Evolutionary conservation across 148 eudicot genomes (phyloP), one percentile per base, ranked within the genome.

Genomic region (Polygonum aviculare): DNA sequence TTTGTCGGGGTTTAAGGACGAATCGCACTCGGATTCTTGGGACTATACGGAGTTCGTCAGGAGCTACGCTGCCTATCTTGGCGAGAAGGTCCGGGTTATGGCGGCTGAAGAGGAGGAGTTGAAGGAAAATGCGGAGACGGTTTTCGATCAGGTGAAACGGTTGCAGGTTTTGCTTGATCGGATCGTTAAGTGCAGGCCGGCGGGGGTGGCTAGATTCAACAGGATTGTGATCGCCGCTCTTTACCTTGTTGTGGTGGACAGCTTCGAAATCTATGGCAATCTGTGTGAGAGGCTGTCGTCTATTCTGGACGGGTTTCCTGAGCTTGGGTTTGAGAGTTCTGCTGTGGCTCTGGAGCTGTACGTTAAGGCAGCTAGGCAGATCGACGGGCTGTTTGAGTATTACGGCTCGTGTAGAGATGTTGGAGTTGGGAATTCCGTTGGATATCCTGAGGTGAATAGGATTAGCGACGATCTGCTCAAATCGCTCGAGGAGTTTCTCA

Each of bases 1-100:
- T 44, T 76, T 91, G 90, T 82, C 85, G 1, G 86, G 73, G 72
- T 91, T 89, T 81, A 80, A 78, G 4, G 93, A 86, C 40, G 89
- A 85, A 54, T 83, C 85, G 0, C 89, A 83, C 60, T 76, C 88
- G 2, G 81, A 88, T 75, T 88, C 89, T 1, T 84, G 92, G 89
- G 92, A 84, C 76, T 84, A 87, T 77, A 80, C 85, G 5, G 86
- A 77, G 21, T 88, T 89, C 69, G 91, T 89, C 54, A 87, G 87
- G 78, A 72, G 73, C 19, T 89, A 84, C 77, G 89, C 88, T 9
- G 69, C 79, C 72, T 91, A 85, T 76, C 84, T 91, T 52, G 91
- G 85, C 78, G 81, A 87, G 77, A 81, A 77, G 59, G 69, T 86
- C 41, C 77, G 80, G 22, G 39, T 80, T 8, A 51, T 79, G 51